Evolutionary conservation across 1,284 basidiomycete species (phyloP), one percentile per base, ranked within the genome.

Genomic region (Trichosporon ovoides): DNA sequence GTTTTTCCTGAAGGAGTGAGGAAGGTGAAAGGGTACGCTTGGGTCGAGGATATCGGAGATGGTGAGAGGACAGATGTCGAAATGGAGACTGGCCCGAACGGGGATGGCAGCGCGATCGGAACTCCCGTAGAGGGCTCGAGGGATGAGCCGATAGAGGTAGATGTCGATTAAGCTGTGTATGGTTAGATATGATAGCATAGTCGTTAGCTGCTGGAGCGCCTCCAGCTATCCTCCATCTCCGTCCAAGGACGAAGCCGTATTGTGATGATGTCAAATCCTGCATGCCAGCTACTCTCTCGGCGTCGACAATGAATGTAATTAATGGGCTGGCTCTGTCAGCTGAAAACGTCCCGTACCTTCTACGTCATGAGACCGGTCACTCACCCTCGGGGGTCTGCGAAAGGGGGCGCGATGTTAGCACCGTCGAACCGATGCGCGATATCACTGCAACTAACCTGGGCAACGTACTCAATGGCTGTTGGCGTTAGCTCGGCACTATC

Each of bases 381-480:
- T 68, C 53, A 77, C 75, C 75, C 63, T 75, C 75, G 46, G 75
- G 75, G 57, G 75, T 74, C 74, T 75, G 66, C 60, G 50, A 36
- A 18, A 50, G 43, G 56, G 38, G 38, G 36, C 38, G 24, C 43
- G 40, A 60, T 53, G 62, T 64, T 51, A 65, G 61, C n/a, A 55
- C 12, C 24, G 53, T 13, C 33, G 28, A 40, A n/a, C 9, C 11
- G 19, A 13, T n/a, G 9, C n/a, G 54, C 28, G 49, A 28, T 24
- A 38, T 43, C 5, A 38, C 14, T 16, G 49, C 7, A 31, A 69
- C 74, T 52, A 53, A 77, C 75, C 68, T 95, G 93, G 71, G 86
- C 86, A 78, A 98, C 92, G 79, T 98, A 98, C 79, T 98, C 91
- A 74, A 98, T 92, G 57, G 95, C 95, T 95, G 69, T 7, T 56